Conservation (phyloP, 1,139 yeast species). For the Barnettozyma hawaiiensis region DNA sequence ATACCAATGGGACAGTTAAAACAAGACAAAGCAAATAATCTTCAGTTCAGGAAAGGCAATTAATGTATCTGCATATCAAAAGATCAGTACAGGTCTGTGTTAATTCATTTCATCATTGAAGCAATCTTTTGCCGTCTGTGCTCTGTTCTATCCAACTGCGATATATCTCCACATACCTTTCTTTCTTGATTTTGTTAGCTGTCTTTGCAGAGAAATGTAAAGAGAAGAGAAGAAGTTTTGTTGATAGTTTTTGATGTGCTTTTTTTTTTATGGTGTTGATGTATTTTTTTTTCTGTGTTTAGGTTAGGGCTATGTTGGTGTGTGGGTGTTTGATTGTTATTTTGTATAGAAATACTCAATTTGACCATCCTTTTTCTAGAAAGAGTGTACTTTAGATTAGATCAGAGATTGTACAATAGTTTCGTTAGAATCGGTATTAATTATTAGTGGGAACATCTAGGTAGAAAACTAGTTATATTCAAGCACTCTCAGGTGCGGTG, state of each 20-base stretch:
- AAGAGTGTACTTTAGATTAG: no score
- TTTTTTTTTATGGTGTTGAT: background rate
- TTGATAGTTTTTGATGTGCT: background rate
- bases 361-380: no score
- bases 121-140: background rate
- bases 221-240: background rate
- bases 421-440: background rate
- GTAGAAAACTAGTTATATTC: background rate
- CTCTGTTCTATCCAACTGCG: background rate
- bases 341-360: background rate
- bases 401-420: background rate
- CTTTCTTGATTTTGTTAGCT: no score
- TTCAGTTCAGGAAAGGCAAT: constrained; percentile 23
- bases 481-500: background rate
- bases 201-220: no score
- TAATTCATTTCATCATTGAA: constrained; percentile 40
- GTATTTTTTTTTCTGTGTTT: background rate
- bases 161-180: background rate
- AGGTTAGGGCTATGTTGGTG: background rate
- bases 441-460: background rate
- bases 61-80: constrained; percentile 23
- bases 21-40: no score
- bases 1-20: background rate
- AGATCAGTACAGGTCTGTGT: constrained; percentile 63
- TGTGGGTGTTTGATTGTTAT: background rate